Evolutionary conservation across 805 yeast species (phyloP), one percentile per base, ranked within the genome.

Genomic region (Starmera amethionina): DNA sequence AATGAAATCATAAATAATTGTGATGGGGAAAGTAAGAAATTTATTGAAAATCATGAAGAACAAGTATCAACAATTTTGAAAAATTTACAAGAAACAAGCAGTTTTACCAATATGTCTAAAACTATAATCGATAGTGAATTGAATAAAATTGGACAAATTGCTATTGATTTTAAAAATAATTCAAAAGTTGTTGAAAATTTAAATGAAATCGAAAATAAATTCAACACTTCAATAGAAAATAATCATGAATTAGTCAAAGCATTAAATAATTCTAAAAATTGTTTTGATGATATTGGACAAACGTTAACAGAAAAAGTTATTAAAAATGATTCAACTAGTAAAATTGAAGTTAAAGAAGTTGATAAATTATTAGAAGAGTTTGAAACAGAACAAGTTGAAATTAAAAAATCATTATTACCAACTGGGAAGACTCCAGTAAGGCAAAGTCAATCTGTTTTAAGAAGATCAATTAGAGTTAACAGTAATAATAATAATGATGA

Each of bases 401-500:
- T 58, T 14, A 48, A 48, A 27, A 47, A 44, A 30, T 41, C 47
- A 12, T 40, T 50, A 4, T 30, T 58, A 11, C 58, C 62, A 4
- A 55, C 59, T 2, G 62, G 62, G 2, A 57, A 57, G 22, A 58
- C 62, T 2, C 62, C 62, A 8, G 45, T 42, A 36, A 41, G 58
- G 34, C 48, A 47, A 12, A 35, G 34, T 1, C 37, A 51, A 8
- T 40, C 32, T 9, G 14, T 52, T 12, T 28, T 30, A 13, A 34
- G 30, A 25, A 34, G 36, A 22, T n/a, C 28, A 9, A 13, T 28
- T 8, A 34, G 30, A 14, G 13, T 32, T 6, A 22, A 22, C 9
- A 22, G 27, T 13, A 43, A 40, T 15, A 22, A 11, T 2, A 14
- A 25, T 15, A 22, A 11, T 2, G 14, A 25, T 11, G n/a, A 35